Percentiles rank a stretch among this genome's conserved stretches.
These are phyloP conservation scores for Naganishia antarctica DNA, from an alignment of 768 basidiomycete species.

Conservation along the genomic window DNA sequence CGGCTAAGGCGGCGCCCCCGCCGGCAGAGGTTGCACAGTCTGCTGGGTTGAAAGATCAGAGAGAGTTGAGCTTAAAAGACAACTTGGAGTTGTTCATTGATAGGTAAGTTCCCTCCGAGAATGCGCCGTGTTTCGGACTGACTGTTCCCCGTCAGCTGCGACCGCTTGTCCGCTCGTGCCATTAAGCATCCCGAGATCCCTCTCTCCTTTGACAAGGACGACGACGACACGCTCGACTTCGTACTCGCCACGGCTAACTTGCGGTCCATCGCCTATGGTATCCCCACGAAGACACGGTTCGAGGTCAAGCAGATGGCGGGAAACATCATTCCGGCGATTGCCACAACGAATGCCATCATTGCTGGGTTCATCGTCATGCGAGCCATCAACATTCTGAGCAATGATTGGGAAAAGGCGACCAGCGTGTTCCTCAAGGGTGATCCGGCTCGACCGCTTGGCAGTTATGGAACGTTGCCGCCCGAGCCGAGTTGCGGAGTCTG, in stretches of 20 bases:
- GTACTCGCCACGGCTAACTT: constrained; percentile 92
- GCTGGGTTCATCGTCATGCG: constrained; percentile 92
- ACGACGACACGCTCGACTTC: constrained; percentile 93
- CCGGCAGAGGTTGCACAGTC: constrained; percentile 31
- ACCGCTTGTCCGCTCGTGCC: constrained; percentile 65
- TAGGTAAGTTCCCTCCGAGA: constrained; percentile 63
- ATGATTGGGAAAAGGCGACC: constrained; percentile 51
- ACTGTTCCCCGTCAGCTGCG: constrained; percentile 58
- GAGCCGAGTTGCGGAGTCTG: constrained; percentile 79
- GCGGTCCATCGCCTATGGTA: constrained; percentile 82
- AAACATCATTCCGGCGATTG: constrained; percentile 98
- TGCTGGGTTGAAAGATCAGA: constrained; percentile 69
- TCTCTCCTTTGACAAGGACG: constrained; percentile 91
- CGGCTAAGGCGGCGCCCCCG: constrained; percentile 34
- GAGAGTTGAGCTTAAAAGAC: constrained; percentile 68
- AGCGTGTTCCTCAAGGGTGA: constrained; percentile 73
- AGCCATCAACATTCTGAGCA: constrained; percentile 72
- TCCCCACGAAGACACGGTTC: constrained; percentile 84
- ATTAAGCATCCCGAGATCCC: constrained; percentile 53
- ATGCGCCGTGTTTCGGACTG: too few species aligned
- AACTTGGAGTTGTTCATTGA: constrained; percentile 76
- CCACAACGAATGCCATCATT: constrained; percentile 96
- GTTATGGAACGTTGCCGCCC: constrained; percentile 63
- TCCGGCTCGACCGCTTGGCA: constrained; percentile 69
- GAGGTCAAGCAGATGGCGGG: constrained; percentile 99